Base-by-base conservation (phyloP, 2,329 filamentous ascomycete species). In the Amauroascus niger region DNA sequence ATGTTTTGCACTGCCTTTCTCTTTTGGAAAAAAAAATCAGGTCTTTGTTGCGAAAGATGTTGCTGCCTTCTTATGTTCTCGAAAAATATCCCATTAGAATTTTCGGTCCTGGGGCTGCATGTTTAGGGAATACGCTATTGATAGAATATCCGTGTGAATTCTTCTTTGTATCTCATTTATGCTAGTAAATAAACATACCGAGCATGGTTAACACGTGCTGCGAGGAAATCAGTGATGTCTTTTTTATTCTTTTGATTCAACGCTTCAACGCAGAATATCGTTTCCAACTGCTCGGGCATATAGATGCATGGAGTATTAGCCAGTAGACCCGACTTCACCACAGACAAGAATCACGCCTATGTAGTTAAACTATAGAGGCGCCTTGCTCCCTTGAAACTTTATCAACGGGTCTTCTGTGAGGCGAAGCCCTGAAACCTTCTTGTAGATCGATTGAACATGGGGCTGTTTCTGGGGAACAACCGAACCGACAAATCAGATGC, bases 31-130 rank as follows among this genome's bases (percentile, higher is more conserved):
- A 30, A 30, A 30, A 9, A 30, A 30, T 30, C 4, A 30, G 9
- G 26, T 5, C 26, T 30, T 9, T 30, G 26, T 30, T 30, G 9
- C 26, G 9, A 37, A 48, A 37, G n/a, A 1, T 24, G 16, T 20
- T 35, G 7, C 18, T 35, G 30, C 8, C 14, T 24, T 11, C 14
- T 24, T 20, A 5, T 9, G 6, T 24, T n/a, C 6, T 37, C 7
- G 13, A 3, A 9, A 30, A 49, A 49, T 37, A 39, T 37, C 24
- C 46, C 33, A 39, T 26, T 49, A 49, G 46, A 49, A 26, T 49
- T 40, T 16, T 28, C 22, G 13, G 28, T 49, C 18, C 18, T 28
- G 16, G 18, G 32, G 13, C 22, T 39, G 46, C 33, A 39, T 49
- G 4, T 7, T 37, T 22, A 6, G 28, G 44, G 20, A 35, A 30